These are phyloP conservation scores for Podila minutissima DNA, from an alignment of 192 early-diverging fungal genomes.

Conservation along the genomic window DNA sequence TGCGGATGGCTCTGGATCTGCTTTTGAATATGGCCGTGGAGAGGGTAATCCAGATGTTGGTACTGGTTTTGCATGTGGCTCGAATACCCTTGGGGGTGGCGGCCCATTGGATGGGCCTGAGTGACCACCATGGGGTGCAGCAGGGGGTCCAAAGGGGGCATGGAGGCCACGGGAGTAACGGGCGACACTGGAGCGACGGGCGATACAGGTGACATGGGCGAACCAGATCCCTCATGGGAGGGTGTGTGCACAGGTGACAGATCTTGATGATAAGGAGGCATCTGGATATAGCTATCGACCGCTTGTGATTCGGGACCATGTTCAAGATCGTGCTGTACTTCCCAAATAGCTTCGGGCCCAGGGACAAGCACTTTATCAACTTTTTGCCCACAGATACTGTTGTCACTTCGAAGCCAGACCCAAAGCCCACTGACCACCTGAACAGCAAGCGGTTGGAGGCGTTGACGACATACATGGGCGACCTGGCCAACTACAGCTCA, in stretches of 20 bases:
- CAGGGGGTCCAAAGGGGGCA: conserved; percentile 24
- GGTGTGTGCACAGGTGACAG: conserved; percentile 43
- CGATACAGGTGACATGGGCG: conserved; percentile 17
- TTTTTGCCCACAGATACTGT: conserved; percentile 5
- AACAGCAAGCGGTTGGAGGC: conserved; percentile 22
- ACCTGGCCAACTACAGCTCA: conserved; percentile 40
- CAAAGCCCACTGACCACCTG: neutral
- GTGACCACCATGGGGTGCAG: conserved; percentile 15
- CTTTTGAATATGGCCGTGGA: too few species aligned
- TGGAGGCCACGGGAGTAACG: conserved; percentile 32
- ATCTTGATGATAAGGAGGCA: too few species aligned
- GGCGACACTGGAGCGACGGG: conserved; percentile 28
- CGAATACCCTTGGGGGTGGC: too few species aligned
- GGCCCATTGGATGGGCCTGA: too few species aligned
- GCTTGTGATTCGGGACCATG: conserved; percentile 53
- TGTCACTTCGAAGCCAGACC: neutral
- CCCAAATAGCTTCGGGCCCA: conserved; percentile 30
- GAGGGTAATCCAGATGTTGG: too few species aligned
- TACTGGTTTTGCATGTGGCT: too few species aligned
- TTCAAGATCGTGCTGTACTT: conserved; percentile 53
- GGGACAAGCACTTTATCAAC: conserved; percentile 40
- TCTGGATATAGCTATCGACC: conserved; percentile 35
- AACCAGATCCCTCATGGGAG: conserved; percentile 15
- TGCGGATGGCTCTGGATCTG: too few species aligned
- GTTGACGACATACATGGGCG: conserved; percentile 23